Evolutionary conservation across 192 early-diverging fungal genomes (phyloP), one percentile per base, ranked within the genome.

Genomic region (Spizellomyces punctatus): DNA sequence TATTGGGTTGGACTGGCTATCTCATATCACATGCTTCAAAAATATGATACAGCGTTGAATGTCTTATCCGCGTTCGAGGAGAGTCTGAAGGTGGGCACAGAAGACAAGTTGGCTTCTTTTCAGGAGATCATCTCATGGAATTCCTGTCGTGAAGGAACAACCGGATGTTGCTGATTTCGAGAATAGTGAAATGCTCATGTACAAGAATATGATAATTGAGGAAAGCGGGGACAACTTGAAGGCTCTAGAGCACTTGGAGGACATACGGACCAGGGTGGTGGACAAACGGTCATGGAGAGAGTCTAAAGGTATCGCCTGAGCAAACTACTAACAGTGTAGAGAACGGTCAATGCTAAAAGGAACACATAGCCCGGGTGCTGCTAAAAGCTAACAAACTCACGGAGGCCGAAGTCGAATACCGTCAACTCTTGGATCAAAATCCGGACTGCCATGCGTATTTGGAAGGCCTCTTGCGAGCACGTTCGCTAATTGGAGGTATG

Each of bases 1-100:
- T 92, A 88, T 77, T 96, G 95, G 95, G 78, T 96, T 43, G 91
- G 92, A 5, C 82, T 96, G 64, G 93, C 94, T 0, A 83, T 94
- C 45, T 87, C 91, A 4, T 94, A 95, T 78, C 93, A 95, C 46
- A 68, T 98, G 69, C 78, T 89, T 8, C 89, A 88, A 45, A 87
- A 91, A 47, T 88, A 86, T 59, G 93, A 95, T 44, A 78, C 81
- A n/a, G 92, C 92, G 2, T 64, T 91, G 68, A 87, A 90, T 63
- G 83, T 92, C 8, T 81, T 98, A 63, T 75, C 78, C 12, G 71
- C 84, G 6, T 90, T 90, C 71, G 90, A 93, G 73, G 88, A 88
- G 8, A 84, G 85, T 36, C 67, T 92, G 59, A 89, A 89, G 83
- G 89, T 88, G 75, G 49, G 67, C 22, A 67, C 58, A 17, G 22